phyloP scores from a whole-genome alignment of 345 rosid genomes.

The Bruguiera parviflora region DNA sequence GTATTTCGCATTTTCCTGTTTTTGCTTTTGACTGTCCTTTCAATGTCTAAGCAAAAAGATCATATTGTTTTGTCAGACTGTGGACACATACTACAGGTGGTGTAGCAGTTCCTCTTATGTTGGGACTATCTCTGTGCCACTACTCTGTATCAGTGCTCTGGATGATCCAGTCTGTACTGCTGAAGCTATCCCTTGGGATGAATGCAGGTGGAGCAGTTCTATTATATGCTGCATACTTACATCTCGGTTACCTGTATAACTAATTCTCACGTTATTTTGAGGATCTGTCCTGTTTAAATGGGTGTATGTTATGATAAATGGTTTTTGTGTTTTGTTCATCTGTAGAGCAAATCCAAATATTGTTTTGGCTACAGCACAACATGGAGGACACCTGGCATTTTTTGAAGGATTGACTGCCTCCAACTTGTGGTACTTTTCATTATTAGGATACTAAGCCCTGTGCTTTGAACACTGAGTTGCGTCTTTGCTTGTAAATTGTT shows the following conservation, averaged over 20 bases:
- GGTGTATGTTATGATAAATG: neutral
- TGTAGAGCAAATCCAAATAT: constrained; percentile 72
- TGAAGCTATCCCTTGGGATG: constrained; percentile 98
- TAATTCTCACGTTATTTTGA: constrained; percentile 10
- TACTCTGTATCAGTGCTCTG: constrained; percentile 81
- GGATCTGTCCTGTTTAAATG: constrained; percentile 12
- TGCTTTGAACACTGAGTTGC: neutral
- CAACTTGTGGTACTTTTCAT: constrained; percentile 51
- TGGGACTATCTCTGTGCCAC: constrained; percentile 62
- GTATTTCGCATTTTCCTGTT: constrained; percentile 2
- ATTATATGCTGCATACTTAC: neutral
- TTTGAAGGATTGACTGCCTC: constrained; percentile 77
- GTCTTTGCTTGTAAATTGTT: neutral
- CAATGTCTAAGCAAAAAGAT: constrained; percentile 10
- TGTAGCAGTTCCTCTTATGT: constrained; percentile 72
- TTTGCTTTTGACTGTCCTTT: constrained; percentile 14
- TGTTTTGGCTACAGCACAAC: constrained; percentile 63
- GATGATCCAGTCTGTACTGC: constrained; percentile 90
- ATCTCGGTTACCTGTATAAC: neutral
- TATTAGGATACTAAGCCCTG: neutral
- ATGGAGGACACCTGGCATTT: constrained; percentile 90
- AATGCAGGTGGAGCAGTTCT: constrained; percentile 62
- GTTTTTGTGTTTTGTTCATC: neutral
- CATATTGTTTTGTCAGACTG: constrained; percentile 54
- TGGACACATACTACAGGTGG: constrained; percentile 73